A percentile compares a stretch with the other conserved stretches of the same genome.
These are phyloP conservation scores for Phoma sp. DNA, from an alignment of 2,329 filamentous ascomycete genomes.

Conservation along the genomic window DNA sequence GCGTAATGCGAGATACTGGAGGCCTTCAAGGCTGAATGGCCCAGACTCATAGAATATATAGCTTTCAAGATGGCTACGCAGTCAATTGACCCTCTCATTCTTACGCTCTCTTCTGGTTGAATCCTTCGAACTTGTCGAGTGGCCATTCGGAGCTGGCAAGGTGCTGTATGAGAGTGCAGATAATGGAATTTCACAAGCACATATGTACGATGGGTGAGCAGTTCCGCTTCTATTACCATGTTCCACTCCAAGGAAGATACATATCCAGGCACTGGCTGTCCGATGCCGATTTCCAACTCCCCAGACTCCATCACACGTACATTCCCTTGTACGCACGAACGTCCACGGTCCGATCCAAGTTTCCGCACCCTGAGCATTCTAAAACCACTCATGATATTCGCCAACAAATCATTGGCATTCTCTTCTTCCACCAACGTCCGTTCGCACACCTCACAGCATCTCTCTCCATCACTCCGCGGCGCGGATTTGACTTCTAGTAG, in stretches of 20 bases:
- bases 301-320: slow-evolving; percentile 6
- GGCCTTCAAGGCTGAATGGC: neutral
- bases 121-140: too few relatives aligned
- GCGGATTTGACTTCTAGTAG: slow-evolving; percentile 38
- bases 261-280: slow-evolving; percentile 6
- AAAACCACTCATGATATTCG: neutral
- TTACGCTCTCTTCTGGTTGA: too few relatives aligned
- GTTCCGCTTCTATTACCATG: slow-evolving; percentile 31
- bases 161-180: too few relatives aligned
- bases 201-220: slow-evolving; percentile 21
- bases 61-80: too few relatives aligned
- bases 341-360: neutral
- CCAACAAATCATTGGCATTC: neutral
- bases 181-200: too few relatives aligned
- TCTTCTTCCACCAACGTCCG: neutral
- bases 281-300: neutral
- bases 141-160: too few relatives aligned
- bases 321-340: neutral
- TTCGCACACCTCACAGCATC: neutral
- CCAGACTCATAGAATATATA: too few relatives aligned
- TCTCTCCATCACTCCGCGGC: neutral
- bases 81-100: too few relatives aligned
- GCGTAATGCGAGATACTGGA: too few relatives aligned
- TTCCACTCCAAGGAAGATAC: slow-evolving; percentile 19
- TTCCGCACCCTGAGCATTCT: slow-evolving; percentile 2